Base-by-base conservation (phyloP, 1,284 basidiomycete genomes). In the Melampsora larici-populina region DNA sequence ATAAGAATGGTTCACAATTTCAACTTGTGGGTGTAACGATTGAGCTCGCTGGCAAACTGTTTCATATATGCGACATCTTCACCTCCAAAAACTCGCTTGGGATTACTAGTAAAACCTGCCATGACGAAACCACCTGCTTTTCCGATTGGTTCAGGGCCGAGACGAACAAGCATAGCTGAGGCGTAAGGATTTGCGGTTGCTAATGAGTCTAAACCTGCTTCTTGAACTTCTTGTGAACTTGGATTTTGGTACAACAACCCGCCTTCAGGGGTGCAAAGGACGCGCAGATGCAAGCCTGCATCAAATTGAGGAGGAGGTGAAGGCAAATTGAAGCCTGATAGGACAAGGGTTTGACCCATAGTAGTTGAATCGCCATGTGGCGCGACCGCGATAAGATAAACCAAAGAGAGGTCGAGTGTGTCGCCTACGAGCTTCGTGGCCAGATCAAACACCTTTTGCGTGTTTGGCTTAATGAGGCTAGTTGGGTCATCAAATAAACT, bases 211-310 rank as follows among this genome's bases (percentile, higher is more conserved):
- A 36, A 21, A 9, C 29, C 63, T 65, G 24, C 63, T 29, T 65
- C 63, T 33, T 65, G 63, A 65, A 40, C 63, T 36, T 65, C 26
- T 18, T 65, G 29, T 2, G 29, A 79, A 26, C 78, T 79, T 18
- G 81, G 79, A 40, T 81, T 81, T 70, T 79, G 78, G 79, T 82
- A 82, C 36, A 82, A 71, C 43, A 82, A n/a, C n/a, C n/a, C n/a
- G n/a, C n/a, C n/a, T n/a, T n/a, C n/a, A n/a, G n/a, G n/a, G n/a
- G n/a, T n/a, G n/a, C 79, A 73, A 7, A 82, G 76, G 0, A 81
- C 81, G 51, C 80, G 79, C 29, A 82, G 70, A 46, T 82, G 82
- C 21, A 82, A 75, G 1, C 78, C 79, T 8, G 80, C 79, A 71
- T 82, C 81, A 73, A 82, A 82, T 2, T 78, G 66, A 8, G 82